These are phyloP conservation scores for Colletotrichum incanum DNA, from an alignment of 2,329 filamentous ascomycete species.

Conservation along the genomic window DNA sequence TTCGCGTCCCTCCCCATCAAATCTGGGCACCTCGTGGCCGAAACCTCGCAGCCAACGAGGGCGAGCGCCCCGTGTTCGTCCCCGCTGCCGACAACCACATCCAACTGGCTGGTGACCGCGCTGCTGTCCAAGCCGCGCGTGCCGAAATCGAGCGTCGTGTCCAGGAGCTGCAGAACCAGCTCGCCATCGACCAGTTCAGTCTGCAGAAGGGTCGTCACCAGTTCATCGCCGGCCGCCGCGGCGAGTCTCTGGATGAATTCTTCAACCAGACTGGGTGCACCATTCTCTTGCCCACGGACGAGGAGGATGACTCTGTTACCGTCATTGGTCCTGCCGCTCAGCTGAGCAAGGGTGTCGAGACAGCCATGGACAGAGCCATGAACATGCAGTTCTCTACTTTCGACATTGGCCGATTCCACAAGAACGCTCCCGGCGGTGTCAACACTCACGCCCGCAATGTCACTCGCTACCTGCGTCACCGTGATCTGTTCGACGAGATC, in stretches of 20 bases:
- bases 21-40: conserved; percentile 69
- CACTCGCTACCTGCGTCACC: conserved; percentile 88
- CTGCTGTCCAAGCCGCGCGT: conserved; percentile 84
- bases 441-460: conserved; percentile 87
- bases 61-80: conserved; percentile 78
- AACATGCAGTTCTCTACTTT: conserved; percentile 89
- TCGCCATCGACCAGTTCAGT: conserved; percentile 83
- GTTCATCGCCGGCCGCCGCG: conserved; percentile 92
- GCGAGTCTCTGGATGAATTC: conserved; percentile 87
- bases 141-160: conserved; percentile 86
- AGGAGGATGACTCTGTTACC: conserved; percentile 87
- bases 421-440: conserved; percentile 79
- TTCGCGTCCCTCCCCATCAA: conserved; percentile 88
- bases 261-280: conserved; percentile 91
- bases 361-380: conserved; percentile 89
- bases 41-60: conserved; percentile 50
- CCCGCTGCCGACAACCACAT: conserved; percentile 86
- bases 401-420: conserved; percentile 86
- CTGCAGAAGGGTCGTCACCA: conserved; percentile 92
- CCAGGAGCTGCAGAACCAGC: conserved; percentile 80
- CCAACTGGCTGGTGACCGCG: conserved; percentile 87
- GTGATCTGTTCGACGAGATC: conserved; percentile 85
- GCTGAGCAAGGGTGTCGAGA: conserved; percentile 83
- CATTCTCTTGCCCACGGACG: conserved; percentile 83
- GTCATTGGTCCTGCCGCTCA: conserved; percentile 85